Evolutionary conservation across 164 flowering plant genomes (phyloP).

Genomic region (Sextonia rubra): DNA sequence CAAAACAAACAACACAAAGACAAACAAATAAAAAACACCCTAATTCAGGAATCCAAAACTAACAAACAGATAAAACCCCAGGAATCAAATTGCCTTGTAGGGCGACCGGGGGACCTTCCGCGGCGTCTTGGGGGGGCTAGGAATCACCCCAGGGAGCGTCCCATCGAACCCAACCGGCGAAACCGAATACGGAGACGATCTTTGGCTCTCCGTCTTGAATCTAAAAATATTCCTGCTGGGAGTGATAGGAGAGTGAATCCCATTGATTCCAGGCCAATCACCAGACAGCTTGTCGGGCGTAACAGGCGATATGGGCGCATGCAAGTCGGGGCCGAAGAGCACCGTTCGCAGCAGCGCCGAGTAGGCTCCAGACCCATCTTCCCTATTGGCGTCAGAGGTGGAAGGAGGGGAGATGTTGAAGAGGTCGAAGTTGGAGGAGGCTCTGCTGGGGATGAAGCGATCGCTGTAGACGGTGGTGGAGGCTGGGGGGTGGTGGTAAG

Average conservation of each 20-base stretch:
- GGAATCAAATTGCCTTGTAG: constrained; percentile 53
- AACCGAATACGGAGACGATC: constrained; percentile 48
- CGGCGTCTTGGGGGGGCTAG: constrained; percentile 64
- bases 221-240: constrained; percentile 69
- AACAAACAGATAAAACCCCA: constrained; percentile 4
- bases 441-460: constrained; percentile 83
- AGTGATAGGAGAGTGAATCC: constrained; percentile 19
- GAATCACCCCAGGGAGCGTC: constrained; percentile 44
- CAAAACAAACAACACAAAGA: neutral
- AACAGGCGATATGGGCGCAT: constrained; percentile 26
- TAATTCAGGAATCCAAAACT: neutral
- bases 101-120: constrained; percentile 86
- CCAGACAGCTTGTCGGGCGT: constrained; percentile 53
- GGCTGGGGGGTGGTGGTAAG: constrained; percentile 42
- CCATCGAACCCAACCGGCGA: constrained; percentile 71
- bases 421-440: constrained; percentile 80
- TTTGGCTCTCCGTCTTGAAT: constrained; percentile 72
- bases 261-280: neutral
- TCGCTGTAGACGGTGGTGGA: constrained; percentile 65
- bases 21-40: neutral
- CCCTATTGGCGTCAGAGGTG: constrained; percentile 25
- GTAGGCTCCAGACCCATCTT: constrained; percentile 56
- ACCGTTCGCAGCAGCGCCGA: constrained; percentile 49
- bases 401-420: constrained; percentile 42
- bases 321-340: constrained; percentile 60